Base-by-base conservation (phyloP, 495 filamentous ascomycete species). In the Penicillium longicatenatum region DNA sequence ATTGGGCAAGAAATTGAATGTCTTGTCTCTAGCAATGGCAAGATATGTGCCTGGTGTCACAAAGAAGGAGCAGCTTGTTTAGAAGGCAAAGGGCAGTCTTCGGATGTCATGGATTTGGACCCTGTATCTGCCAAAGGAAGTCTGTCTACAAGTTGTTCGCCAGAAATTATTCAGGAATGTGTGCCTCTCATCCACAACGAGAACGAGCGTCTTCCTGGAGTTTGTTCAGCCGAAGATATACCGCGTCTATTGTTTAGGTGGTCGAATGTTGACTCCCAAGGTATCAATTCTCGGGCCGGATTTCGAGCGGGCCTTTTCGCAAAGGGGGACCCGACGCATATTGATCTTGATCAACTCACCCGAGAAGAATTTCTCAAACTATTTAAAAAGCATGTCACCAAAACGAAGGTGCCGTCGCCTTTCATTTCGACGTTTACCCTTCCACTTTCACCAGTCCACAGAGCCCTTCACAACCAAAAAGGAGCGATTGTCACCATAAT, bases 181-280 rank as follows among this genome's bases (percentile, higher is more conserved):
- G 41, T 19, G 33, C 19, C 7, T 29, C 11, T 29, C 29, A 20
- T 2, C 4, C 48, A 51, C 26, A 6, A 10, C 11, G 29, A 51
- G 8, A 35, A n/a, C 3, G 10, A 42, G 7, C 6, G 12, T 6
- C 10, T 33, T 26, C 47, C 48, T 22, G 57, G 54, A 0, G 35
- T 24, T 26, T 54, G 55, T 12, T 11, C 33, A 16, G n/a, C 20
- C 1, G 19, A 47, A 2, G 46, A 65, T 21, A 14, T 68, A 0
- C 74, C 74, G 17, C 61, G 57, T 1, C 17, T 77, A 0, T 49
- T 78, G 6, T 78, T 67, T 22, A 58, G 75, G 14, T 78, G 73
- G 69, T 71, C 60, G 3, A 77, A 75, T 30, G 43, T 58, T 11
- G 56, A 70, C 1, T 72, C 69, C 0, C 70, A 74, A 48, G 75